Percentiles rank a stretch among this genome's conserved stretches.
Conservation (phyloP, 768 basidiomycete species). For the Hygrophorus russula region DNA sequence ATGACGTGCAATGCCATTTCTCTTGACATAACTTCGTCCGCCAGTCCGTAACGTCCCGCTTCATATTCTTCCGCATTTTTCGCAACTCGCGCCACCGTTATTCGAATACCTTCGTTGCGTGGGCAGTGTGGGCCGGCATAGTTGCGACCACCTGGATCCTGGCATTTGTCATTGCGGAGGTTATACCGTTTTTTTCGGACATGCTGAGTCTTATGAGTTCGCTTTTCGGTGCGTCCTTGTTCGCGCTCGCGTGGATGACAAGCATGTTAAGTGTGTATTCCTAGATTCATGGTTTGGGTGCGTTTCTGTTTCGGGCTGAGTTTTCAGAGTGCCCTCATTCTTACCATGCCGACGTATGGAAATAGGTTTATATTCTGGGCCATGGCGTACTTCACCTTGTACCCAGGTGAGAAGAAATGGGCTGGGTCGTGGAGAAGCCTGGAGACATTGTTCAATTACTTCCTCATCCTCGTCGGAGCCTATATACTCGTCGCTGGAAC, state of each 20-base stretch:
- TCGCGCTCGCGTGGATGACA: background rate
- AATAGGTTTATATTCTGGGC: conserved; percentile 31
- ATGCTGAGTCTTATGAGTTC: conserved; percentile 31
- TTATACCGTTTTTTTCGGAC: conserved; percentile 27
- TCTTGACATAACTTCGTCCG: conserved; percentile 9
- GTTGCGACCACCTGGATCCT: conserved; percentile 21
- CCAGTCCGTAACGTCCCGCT: conserved; percentile 26
- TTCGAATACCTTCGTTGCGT: conserved; percentile 21
- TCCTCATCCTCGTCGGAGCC: conserved; percentile 23
- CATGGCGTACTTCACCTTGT: conserved; percentile 29
- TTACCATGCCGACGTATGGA: conserved; percentile 1
- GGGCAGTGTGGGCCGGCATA: conserved; percentile 21
- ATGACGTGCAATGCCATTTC: background rate
- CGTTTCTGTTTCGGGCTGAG: background rate
- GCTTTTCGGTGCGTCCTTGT: conserved; percentile 23
- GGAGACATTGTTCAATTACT: conserved; percentile 28
- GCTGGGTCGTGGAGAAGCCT: conserved; percentile 16
- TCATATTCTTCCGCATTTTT: conserved; percentile 35
- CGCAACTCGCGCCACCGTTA: conserved; percentile 24
- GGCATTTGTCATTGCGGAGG: conserved; percentile 23
- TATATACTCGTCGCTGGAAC: conserved; percentile 28
- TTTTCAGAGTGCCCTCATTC: background rate
- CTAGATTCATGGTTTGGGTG: conserved; percentile 23
- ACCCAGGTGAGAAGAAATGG: conserved; percentile 25
- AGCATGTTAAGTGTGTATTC: background rate